Evolutionary conservation across 192 early-diverging fungal genomes (phyloP), one percentile per base, ranked within the genome.

Genomic region (Helicostylum pulchrum): DNA sequence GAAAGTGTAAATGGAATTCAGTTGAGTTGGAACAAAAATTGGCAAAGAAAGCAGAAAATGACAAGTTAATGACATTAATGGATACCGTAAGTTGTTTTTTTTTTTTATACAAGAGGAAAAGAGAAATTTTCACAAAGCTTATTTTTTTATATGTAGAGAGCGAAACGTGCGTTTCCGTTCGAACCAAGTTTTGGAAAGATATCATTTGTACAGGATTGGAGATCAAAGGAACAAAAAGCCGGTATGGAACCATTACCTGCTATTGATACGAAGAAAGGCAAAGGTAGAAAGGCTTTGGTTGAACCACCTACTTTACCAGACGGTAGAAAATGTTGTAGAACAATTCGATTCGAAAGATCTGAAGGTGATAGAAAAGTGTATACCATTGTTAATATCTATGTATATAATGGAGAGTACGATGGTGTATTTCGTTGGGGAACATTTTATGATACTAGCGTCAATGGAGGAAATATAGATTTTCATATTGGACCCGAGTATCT

Each of bases 1-100:
- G 78, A 69, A 83, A 76, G 65, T 76, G 83, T 73, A 88, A 88
- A 67, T 86, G 81, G 82, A 88, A 90, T 69, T 88, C 87, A 39
- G 73, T 83, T 0, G 88, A 88, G 61, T 67, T 84, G 32, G 88
- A 87, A 59, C 84, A 86, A 7, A 86, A 88, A 62, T 75, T 83
- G 23, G 82, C 83, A 14, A 82, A 84, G 59, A 87, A 83, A 74
- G 78, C 80, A 36, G 88, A 90, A 67, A 85, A 85, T 53, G 78
- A 80, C 60, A 86, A 83, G 68, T 67, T 88, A 53, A 80, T 90
- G 80, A 80, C 82, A 20, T 68, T 87, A 53, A 88, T 88, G 87
- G 87, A 90, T 69, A 78, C 87, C 62, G 80, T 82, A 74, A 61
- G 65, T 48, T 30, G 10, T 10, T 45, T 32, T 15, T 61, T 43